Evolutionary conservation across 768 basidiomycete genomes (phyloP), one percentile per base, ranked within the genome.

Genomic region (Coprinellus aureogranulatus): DNA sequence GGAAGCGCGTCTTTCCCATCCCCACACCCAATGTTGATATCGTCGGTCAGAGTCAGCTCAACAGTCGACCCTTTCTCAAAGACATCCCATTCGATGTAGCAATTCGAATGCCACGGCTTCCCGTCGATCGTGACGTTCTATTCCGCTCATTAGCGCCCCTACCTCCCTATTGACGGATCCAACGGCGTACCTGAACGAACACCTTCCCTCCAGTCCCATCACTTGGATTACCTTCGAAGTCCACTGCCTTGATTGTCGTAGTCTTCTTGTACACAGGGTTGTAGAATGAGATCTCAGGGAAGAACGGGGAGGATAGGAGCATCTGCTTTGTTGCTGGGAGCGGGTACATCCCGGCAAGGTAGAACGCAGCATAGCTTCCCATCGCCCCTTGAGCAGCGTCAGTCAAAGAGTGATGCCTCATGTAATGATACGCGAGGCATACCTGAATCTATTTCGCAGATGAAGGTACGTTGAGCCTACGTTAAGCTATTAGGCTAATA

Each of bases 81-180:
- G n/a, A 81, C 79, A 50, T 84, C 82, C 84, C 84, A 87, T 28
- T 86, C 84, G 47, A 87, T 68, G 63, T 78, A 87, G 57, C 86
- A 87, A 63, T 79, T 86, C 2, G 85, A 85, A 59, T 82, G 79
- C 75, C 83, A 86, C 11, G 77, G 72, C 55, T 75, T 65, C 4
- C 84, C 84, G 59, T 87, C 77, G 26, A 86, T 79, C 11, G 74
- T 78, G 8, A 86, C 83, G 62, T 75, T 81, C 85, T 86, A 59
- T n/a, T n/a, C n/a, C n/a, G n/a, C n/a, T n/a, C n/a, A n/a, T n/a
- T n/a, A n/a, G n/a, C n/a, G n/a, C n/a, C n/a, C n/a, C n/a, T n/a
- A n/a, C n/a, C n/a, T n/a, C n/a, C n/a, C n/a, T n/a, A n/a, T n/a
- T n/a, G 25, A 55, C 44, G 18, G 40, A 25, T 3, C 39, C 16